Evolutionary conservation across 495 filamentous ascomycete species (phyloP).

Genomic region (Staphylotrichum tortipilum): DNA sequence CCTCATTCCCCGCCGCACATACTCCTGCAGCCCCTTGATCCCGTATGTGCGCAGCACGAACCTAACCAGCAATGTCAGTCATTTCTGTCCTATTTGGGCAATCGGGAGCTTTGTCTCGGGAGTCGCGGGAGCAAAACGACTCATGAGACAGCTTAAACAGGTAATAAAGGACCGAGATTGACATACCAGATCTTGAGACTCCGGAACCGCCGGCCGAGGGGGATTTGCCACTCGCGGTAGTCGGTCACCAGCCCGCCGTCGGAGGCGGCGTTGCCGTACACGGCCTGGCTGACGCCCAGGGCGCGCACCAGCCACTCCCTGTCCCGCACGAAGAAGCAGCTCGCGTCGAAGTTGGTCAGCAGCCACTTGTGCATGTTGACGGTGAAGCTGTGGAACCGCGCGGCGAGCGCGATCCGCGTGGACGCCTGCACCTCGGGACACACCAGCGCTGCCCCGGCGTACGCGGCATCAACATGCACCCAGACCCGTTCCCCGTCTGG

Average conservation of each 20-base stretch:
- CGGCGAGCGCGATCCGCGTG: conserved; percentile 47
- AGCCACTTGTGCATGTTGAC: conserved; percentile 99
- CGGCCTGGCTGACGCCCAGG: conserved; percentile 66
- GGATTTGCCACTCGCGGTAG: conserved; percentile 98
- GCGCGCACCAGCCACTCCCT: conserved; percentile 67
- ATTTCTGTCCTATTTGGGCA: no score
- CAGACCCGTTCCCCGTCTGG: conserved; percentile 41
- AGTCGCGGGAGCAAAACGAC: no score
- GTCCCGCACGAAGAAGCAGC: conserved; percentile 68
- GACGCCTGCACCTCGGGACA: conserved; percentile 61
- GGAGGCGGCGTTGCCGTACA: conserved; percentile 72
- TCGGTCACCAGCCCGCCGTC: conserved; percentile 84
- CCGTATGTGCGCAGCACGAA: conserved; percentile 89
- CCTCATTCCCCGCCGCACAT: conserved; percentile 57
- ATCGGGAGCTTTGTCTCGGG: no score
- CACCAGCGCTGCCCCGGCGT: conserved; percentile 78
- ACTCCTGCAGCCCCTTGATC: conserved; percentile 62
- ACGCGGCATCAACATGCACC: conserved; percentile 96
- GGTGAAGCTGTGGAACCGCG: conserved; percentile 75
- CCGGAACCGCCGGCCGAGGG: conserved; percentile 83
- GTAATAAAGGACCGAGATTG: no score
- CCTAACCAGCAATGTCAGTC: not conserved
- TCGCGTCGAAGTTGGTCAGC: conserved; percentile 89
- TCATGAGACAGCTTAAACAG: no score
- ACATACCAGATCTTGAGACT: conserved; percentile 77